Conservation (phyloP, 306 rosid species). For the Rosa multiflora region DNA sequence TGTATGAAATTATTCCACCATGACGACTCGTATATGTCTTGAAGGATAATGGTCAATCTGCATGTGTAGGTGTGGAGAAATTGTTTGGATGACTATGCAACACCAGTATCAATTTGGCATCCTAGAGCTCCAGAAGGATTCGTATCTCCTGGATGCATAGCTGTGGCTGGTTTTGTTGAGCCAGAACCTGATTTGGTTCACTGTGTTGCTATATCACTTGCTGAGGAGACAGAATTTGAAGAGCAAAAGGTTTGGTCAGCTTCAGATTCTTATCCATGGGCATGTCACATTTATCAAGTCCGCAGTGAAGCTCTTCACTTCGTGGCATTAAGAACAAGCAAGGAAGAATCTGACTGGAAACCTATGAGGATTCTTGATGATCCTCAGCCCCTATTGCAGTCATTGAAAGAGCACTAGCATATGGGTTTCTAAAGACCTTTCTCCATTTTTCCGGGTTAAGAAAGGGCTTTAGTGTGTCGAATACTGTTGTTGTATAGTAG, state of each 20-base stretch:
- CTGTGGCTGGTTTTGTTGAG: constrained; percentile 59
- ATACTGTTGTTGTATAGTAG: neutral
- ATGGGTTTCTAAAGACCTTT: neutral
- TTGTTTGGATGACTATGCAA: constrained; percentile 70
- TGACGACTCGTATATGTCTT: neutral
- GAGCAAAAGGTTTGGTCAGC: constrained; percentile 85
- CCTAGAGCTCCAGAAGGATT: constrained; percentile 97
- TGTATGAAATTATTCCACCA: neutral
- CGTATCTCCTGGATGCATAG: constrained; percentile 80
- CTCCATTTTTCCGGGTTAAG: neutral
- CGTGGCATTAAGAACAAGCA: constrained; percentile 67
- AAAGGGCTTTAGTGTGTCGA: neutral
- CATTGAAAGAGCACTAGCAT: constrained; percentile 28
- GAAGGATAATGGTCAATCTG: neutral
- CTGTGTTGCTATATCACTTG: constrained; percentile 71
- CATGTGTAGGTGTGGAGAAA: constrained; percentile 88
- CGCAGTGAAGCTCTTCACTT: constrained; percentile 90
- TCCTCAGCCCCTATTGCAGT: constrained; percentile 39
- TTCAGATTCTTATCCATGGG: constrained; percentile 90
- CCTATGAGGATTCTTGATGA: constrained; percentile 69
- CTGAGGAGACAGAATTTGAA: constrained; percentile 80
- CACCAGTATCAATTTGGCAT: constrained; percentile 77
- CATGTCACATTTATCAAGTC: constrained; percentile 81
- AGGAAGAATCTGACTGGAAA: constrained; percentile 76
- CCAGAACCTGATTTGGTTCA: constrained; percentile 69